Evolutionary conservation across 768 basidiomycete genomes (phyloP).

Genomic region (Nevesoporus exiguus): DNA sequence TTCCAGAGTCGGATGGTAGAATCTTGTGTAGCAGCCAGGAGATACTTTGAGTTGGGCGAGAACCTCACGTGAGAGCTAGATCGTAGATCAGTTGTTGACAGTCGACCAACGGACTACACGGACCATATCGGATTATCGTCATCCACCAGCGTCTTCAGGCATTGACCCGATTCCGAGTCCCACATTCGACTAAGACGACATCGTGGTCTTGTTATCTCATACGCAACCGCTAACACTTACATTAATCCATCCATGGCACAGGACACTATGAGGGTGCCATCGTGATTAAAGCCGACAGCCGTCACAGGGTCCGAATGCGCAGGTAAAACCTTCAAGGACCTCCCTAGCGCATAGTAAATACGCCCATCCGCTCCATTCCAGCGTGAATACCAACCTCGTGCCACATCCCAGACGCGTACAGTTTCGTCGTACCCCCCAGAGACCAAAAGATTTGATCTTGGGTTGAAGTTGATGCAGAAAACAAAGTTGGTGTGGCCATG

Average conservation of each 20-base stretch:
- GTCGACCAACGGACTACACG: conserved; percentile 12
- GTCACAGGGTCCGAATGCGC: conserved; percentile 98
- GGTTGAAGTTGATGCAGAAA: conserved; percentile 91
- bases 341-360: conserved; percentile 46
- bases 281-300: conserved; percentile 88
- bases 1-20: conserved; percentile 95
- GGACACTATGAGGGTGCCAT: conserved; percentile 92
- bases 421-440: conserved; percentile 96
- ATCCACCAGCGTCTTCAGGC: conserved; percentile 93
- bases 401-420: conserved; percentile 95
- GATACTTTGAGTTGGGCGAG: conserved; percentile 87
- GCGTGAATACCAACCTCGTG: conserved; percentile 54
- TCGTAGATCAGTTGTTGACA: conserved; percentile 7
- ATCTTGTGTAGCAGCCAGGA: conserved; percentile 90
- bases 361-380: not conserved
- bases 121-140: conserved; percentile 95
- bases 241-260: conserved; percentile 97
- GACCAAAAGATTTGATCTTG: conserved; percentile 83
- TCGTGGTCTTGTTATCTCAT: conserved; percentile 2
- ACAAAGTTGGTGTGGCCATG: conserved; percentile 91
- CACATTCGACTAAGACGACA: conserved; percentile 76
- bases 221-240: conserved; percentile 44
- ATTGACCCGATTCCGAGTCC: conserved; percentile 97
- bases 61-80: conserved; percentile 82
- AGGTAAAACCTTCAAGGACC: conserved; percentile 80